A percentile compares a stretch with the other conserved stretches of the same genome.
Evolutionary conservation across 805 yeast species (phyloP).

Genomic region (Candida sphagnicola): DNA sequence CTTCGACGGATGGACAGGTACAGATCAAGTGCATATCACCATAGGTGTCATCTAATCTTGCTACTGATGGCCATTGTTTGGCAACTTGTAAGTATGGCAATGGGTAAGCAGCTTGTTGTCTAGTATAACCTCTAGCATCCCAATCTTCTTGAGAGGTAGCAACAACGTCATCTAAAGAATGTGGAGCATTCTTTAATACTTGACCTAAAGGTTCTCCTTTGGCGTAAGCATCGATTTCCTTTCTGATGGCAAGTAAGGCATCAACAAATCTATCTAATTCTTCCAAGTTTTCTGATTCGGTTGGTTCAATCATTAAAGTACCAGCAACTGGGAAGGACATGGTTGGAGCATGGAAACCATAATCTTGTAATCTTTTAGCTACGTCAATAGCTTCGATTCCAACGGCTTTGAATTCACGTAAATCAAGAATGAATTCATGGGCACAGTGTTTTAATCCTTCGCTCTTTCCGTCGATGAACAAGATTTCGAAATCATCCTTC

Average conservation of each 20-base stretch:
- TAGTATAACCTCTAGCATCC: slow-evolving; percentile 81
- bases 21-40: slow-evolving; percentile 93
- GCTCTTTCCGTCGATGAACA: slow-evolving; percentile 57
- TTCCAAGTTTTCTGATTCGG: slow-evolving; percentile 85
- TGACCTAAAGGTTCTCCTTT: slow-evolving; percentile 61
- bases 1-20: slow-evolving; percentile 87
- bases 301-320: slow-evolving; percentile 97
- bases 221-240: slow-evolving; percentile 73
- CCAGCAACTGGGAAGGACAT: slow-evolving; percentile 99
- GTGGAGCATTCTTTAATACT: slow-evolving; percentile 88
- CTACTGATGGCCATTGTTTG: slow-evolving; percentile 95
- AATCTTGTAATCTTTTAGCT: slow-evolving; percentile 95
- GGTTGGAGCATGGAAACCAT: slow-evolving; percentile 98
- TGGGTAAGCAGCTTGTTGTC: slow-evolving; percentile 94
- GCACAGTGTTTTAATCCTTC: slow-evolving; percentile 75
- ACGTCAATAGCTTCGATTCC: slow-evolving; percentile 95
- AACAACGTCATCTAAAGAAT: slow-evolving; percentile 75
- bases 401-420: slow-evolving; percentile 72
- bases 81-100: slow-evolving; percentile 63
- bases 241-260: slow-evolving; percentile 76
- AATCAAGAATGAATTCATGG: slow-evolving; percentile 92
- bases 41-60: slow-evolving; percentile 89
- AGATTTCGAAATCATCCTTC: slow-evolving; percentile 64
- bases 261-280: slow-evolving; percentile 91
- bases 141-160: slow-evolving; percentile 61